Conservation (phyloP, 306 rosid genomes). For the Medicago arabica region DNA sequence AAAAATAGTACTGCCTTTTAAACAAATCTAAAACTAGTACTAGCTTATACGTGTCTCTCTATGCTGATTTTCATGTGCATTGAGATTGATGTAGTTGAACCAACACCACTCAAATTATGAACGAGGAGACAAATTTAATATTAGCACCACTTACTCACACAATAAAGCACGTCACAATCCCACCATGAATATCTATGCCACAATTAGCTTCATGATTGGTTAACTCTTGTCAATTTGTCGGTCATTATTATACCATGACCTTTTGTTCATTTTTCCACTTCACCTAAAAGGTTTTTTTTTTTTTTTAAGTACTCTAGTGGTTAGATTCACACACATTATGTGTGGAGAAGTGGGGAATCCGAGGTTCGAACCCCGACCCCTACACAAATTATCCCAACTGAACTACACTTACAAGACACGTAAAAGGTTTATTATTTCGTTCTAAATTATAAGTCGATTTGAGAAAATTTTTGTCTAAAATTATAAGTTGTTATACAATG, state of each 20-base stretch:
- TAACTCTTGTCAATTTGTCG: neutral
- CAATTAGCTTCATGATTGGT: slow-evolving; percentile 22
- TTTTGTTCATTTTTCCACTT: slow-evolving; percentile 31
- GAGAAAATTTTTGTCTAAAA: no score
- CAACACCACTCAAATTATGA: slow-evolving; percentile 12
- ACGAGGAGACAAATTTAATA: neutral
- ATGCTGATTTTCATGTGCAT: neutral
- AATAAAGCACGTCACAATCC: slow-evolving; percentile 3
- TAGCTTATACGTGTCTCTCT: slow-evolving; percentile 13
- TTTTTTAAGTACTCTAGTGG: no score
- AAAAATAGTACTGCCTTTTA: no score
- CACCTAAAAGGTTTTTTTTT: no score
- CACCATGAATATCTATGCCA: slow-evolving; percentile 25
- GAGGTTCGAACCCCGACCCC: no score
- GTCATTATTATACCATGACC: neutral
- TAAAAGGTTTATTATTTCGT: neutral
- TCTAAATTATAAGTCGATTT: no score
- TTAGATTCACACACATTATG: no score
- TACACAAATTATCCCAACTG: no score
- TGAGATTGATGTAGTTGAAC: neutral
- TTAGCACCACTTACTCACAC: neutral
- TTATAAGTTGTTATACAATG: no score
- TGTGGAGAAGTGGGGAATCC: no score
- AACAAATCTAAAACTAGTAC: neutral
- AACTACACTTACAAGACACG: no score